These are phyloP conservation scores for Populus hybrid DNA, from an alignment of 441 rosid species.

Conservation along the genomic window DNA sequence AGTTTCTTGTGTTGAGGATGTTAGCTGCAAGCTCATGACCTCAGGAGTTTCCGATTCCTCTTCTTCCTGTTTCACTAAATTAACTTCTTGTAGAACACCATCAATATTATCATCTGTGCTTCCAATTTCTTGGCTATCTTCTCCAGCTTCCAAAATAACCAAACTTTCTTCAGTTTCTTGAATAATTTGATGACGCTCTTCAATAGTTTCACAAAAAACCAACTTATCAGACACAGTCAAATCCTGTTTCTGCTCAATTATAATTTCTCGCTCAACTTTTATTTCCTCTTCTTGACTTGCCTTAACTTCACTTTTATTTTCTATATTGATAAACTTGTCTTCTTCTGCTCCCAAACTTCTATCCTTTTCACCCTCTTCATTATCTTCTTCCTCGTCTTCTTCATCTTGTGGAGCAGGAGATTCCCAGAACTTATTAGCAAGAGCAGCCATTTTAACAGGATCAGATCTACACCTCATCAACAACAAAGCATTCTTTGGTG, in stretches of 20 bases:
- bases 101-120: neutral
- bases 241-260: slow-evolving; percentile 27
- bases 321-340: neutral
- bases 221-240: slow-evolving; percentile 7
- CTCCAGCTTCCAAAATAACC: slow-evolving; percentile 4
- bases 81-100: slow-evolving; percentile 1
- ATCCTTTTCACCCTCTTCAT: neutral
- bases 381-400: slow-evolving; percentile 3
- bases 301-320: neutral
- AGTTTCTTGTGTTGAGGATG: slow-evolving; percentile 12
- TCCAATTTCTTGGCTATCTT: neutral
- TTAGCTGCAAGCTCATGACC: neutral
- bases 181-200: slow-evolving; percentile 12
- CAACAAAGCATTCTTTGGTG: slow-evolving; percentile 87
- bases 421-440: slow-evolving; percentile 63
- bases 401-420: slow-evolving; percentile 34
- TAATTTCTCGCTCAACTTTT: slow-evolving; percentile 25
- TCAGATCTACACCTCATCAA: slow-evolving; percentile 96
- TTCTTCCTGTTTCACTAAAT: slow-evolving; percentile 6
- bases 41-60: slow-evolving; percentile 2
- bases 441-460: slow-evolving; percentile 85
- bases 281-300: slow-evolving; percentile 8
- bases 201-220: slow-evolving; percentile 20
- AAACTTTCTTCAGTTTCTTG: slow-evolving; percentile 12
- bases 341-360: neutral